Percentiles rank a stretch among this genome's conserved stretches.
These are phyloP conservation scores for Salix viminalis DNA, from an alignment of 345 rosid species.

Conservation along the genomic window DNA sequence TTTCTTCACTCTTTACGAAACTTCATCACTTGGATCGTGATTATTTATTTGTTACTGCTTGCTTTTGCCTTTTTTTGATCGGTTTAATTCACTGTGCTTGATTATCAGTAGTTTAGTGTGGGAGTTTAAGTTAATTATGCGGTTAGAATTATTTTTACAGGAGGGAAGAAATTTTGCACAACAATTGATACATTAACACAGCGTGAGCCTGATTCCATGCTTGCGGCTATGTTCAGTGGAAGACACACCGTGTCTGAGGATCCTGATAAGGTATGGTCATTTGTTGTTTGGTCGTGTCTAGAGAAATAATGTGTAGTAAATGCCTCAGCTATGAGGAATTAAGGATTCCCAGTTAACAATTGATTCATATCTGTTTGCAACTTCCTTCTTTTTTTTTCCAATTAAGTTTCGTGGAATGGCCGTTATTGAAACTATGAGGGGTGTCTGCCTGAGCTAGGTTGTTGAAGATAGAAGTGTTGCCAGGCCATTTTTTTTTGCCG, in stretches of 20 bases:
- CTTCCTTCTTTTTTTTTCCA: not conserved
- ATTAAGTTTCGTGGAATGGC: not conserved
- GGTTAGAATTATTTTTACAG: constrained; percentile 25
- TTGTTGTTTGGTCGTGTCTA: not conserved
- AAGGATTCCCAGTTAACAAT: not conserved
- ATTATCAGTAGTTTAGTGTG: not conserved
- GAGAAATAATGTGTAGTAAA: not conserved
- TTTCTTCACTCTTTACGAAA: no score
- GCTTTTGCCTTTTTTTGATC: no score
- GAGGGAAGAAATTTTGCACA: constrained; percentile 83
- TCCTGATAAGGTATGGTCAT: constrained; percentile 42
- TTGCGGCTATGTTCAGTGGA: constrained; percentile 92
- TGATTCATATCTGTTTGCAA: not conserved
- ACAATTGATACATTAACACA: constrained; percentile 72
- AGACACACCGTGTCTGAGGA: constrained; percentile 60
- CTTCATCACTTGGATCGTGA: no score
- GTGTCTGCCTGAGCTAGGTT: not conserved
- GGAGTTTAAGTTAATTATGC: not conserved
- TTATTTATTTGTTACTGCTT: no score
- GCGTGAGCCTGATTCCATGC: constrained; percentile 92
- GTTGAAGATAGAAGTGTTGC: not conserved
- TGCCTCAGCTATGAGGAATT: not conserved
- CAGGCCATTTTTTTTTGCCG: not conserved
- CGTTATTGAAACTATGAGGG: not conserved
- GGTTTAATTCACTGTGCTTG: not conserved